A percentile compares a stretch with the other conserved stretches of the same genome.
phyloP scores from a whole-genome alignment of 768 basidiomycete species.

The Leccinum rimulosum region DNA sequence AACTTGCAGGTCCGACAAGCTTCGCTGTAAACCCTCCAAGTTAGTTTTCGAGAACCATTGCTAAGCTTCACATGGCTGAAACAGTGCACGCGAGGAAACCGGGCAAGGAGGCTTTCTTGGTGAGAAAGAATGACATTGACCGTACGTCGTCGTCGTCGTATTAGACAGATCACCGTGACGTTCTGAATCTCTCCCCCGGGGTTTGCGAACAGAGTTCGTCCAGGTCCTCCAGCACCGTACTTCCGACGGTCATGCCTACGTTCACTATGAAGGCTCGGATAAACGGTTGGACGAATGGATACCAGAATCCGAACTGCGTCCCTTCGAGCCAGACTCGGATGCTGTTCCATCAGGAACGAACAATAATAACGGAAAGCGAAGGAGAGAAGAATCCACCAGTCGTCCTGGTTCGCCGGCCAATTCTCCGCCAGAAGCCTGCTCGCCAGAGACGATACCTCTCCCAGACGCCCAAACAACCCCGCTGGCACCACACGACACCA shows the following conservation, averaged over 20 bases:
- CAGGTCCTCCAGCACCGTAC: slow-evolving; percentile 51
- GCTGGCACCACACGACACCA: slow-evolving; percentile 28
- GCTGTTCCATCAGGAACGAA: slow-evolving; percentile 17
- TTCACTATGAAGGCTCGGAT: slow-evolving; percentile 71
- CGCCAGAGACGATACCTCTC: slow-evolving; percentile 9
- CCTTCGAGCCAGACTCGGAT: slow-evolving; percentile 26
- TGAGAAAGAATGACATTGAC: slow-evolving; percentile 34
- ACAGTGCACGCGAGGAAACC: slow-evolving; percentile 7
- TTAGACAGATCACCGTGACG: slow-evolving; percentile 1
- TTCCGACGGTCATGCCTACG: slow-evolving; percentile 49
- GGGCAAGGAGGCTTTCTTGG: slow-evolving; percentile 18
- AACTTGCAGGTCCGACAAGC: slow-evolving; percentile 8
- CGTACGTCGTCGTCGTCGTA: slow-evolving; percentile 31
- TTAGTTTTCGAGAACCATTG: slow-evolving; percentile 1
- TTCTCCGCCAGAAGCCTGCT: slow-evolving; percentile 24
- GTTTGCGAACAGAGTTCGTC: slow-evolving; percentile 38
- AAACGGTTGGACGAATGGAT: slow-evolving; percentile 78
- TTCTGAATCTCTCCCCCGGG: slow-evolving; percentile 9
- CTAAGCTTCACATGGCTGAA: slow-evolving; percentile 20
- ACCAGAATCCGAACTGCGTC: slow-evolving; percentile 39
- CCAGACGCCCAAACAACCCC: slow-evolving; percentile 14
- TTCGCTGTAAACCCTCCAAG: background rate
- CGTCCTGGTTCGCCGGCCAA: slow-evolving; percentile 16
- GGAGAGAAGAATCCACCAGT: slow-evolving; percentile 19
- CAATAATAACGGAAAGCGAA: slow-evolving; percentile 38